Conservation (phyloP, 352 stramenopile genomes). For the Pythium myriotylum region DNA sequence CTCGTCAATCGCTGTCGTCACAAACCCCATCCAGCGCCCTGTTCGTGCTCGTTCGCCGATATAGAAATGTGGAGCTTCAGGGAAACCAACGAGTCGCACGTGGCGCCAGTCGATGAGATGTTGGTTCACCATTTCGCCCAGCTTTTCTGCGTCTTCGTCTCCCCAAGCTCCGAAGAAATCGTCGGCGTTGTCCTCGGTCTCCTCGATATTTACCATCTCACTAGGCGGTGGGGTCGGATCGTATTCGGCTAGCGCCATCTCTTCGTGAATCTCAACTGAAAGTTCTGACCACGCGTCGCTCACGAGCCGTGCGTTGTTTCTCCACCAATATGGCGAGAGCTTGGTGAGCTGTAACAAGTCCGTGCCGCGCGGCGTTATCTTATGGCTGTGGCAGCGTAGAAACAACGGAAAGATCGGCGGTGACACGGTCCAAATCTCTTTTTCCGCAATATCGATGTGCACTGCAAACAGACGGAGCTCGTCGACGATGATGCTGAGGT, state of each 20-base stretch:
- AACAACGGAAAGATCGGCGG: not conserved
- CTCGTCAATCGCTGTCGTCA: not conserved
- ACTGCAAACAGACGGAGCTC: not conserved
- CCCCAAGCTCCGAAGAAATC: not conserved
- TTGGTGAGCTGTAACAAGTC: not conserved
- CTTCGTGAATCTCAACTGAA: not conserved
- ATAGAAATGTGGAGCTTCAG: not conserved
- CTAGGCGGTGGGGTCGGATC: not conserved
- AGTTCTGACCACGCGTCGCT: not conserved
- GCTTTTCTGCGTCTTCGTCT: not conserved
- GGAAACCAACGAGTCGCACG: not conserved
- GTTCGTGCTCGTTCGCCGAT: not conserved
- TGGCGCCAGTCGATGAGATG: conserved; percentile 1
- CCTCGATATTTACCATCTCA: not conserved
- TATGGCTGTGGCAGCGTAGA: not conserved
- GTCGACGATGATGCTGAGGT: not conserved
- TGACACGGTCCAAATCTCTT: not conserved
- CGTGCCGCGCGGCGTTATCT: not conserved
- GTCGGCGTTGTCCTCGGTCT: not conserved
- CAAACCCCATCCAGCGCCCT: not conserved
- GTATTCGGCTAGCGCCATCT: not conserved
- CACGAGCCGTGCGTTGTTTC: not conserved
- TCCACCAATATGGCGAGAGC: not conserved
- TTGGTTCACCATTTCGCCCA: not conserved
- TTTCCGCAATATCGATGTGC: not conserved